A percentile compares a stretch with the other conserved stretches of the same genome.
Evolutionary conservation across 2,329 filamentous ascomycete genomes (phyloP).

Genomic region (Aspergillus terreus): DNA sequence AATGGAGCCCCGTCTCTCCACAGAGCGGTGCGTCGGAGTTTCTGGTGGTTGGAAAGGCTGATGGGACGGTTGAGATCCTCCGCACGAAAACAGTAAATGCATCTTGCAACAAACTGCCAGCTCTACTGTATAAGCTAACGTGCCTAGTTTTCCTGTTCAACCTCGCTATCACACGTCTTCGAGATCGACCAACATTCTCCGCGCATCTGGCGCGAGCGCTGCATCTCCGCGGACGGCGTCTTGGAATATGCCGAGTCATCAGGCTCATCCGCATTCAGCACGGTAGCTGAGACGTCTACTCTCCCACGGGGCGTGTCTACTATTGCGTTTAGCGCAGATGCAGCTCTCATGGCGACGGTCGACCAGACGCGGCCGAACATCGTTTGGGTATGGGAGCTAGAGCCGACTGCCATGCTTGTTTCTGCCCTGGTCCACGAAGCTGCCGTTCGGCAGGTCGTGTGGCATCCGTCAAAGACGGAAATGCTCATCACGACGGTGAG

Average conservation of each 20-base stretch:
- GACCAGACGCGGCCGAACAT: conserved; percentile 41
- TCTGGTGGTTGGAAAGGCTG: conserved; percentile 50
- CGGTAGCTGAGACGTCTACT: conserved; percentile 26
- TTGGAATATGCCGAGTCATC: conserved; percentile 37
- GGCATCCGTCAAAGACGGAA: conserved; percentile 36
- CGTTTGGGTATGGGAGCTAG: conserved; percentile 44
- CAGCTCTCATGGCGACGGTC: conserved; percentile 35
- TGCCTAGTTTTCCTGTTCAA: conserved; percentile 30
- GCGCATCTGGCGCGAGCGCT: conserved; percentile 34
- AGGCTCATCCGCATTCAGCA: conserved; percentile 33
- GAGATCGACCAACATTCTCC: conserved; percentile 27
- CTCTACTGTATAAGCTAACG: conserved; percentile 4
- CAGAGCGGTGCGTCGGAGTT: conserved; percentile 29
- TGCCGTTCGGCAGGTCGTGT: conserved; percentile 36
- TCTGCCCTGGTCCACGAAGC: conserved; percentile 43
- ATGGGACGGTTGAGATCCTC: conserved; percentile 48
- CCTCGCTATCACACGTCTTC: conserved; percentile 33
- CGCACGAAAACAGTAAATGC: conserved; percentile 39
- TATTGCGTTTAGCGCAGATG: conserved; percentile 38
- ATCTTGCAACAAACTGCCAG: background rate
- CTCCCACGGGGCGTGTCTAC: conserved; percentile 34
- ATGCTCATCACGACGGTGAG: conserved; percentile 38
- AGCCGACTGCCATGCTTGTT: conserved; percentile 22
- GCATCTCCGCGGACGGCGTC: conserved; percentile 23
- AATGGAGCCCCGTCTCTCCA: conserved; percentile 47